phyloP scores from a whole-genome alignment of 2,329 filamentous ascomycete genomes.

The Zymoseptoria tritici region DNA sequence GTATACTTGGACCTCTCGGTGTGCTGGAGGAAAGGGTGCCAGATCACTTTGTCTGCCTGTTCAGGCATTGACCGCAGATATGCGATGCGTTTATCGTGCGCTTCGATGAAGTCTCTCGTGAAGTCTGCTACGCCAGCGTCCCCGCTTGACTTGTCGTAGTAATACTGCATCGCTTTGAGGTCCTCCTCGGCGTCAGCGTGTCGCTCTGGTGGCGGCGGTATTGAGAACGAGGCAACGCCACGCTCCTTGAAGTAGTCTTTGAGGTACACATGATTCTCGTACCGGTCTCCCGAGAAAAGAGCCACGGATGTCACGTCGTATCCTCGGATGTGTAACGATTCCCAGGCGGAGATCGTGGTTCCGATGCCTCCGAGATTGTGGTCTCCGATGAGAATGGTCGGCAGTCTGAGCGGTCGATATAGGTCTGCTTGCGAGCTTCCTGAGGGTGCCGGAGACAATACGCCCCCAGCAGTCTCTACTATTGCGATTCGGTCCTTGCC shows the following conservation, averaged over 20 bases:
- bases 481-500: conserved; percentile 53
- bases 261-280: conserved; percentile 63
- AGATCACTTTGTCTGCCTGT: conserved; percentile 59
- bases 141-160: conserved; percentile 50
- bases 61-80: conserved; percentile 54
- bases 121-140: conserved; percentile 38
- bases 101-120: conserved; percentile 45
- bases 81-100: conserved; percentile 50
- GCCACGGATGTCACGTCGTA: conserved; percentile 67
- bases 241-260: conserved; percentile 57
- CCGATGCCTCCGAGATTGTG: conserved; percentile 71
- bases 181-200: conserved; percentile 41
- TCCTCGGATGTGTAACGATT: conserved; percentile 68
- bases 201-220: conserved; percentile 53
- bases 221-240: conserved; percentile 48
- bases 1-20: conserved; percentile 52
- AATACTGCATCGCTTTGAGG: conserved; percentile 50
- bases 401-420: conserved; percentile 65
- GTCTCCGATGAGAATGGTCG: conserved; percentile 68
- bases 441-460: conserved; percentile 70
- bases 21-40: conserved; percentile 86
- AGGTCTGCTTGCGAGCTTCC: conserved; percentile 71
- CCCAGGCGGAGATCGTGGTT: conserved; percentile 70
- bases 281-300: conserved; percentile 59
- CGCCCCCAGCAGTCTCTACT: conserved; percentile 74